phyloP scores from a whole-genome alignment of 805 yeast species.

The Saccharomycopsis schoenii region DNA sequence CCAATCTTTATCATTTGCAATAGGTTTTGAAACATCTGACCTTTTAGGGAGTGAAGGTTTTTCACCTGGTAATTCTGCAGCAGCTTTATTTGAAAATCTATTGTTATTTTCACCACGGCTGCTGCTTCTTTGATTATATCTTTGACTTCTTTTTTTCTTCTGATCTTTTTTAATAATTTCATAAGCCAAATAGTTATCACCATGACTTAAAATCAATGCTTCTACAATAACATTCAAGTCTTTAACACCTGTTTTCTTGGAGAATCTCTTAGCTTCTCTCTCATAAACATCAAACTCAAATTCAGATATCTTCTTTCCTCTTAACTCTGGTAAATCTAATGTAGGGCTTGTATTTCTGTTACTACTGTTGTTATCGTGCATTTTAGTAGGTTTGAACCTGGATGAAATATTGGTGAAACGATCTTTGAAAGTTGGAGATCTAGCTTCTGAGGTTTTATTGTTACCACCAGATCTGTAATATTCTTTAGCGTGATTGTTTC shows the following conservation, averaged over 20 bases:
- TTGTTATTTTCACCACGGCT: not conserved
- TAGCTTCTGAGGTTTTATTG: conserved; percentile 2
- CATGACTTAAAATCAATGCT: conserved; percentile 49
- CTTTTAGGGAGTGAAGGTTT: conserved; percentile 17
- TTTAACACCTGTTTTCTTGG: conserved; percentile 44
- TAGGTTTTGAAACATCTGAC: conserved; percentile 13
- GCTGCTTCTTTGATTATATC: not conserved
- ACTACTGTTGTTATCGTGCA: not conserved
- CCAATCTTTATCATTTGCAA: conserved; percentile 11
- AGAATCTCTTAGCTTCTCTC: conserved; percentile 36
- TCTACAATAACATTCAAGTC: conserved; percentile 52
- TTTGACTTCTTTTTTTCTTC: conserved; percentile 15
- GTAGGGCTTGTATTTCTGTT: not conserved
- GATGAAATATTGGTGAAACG: conserved; percentile 6
- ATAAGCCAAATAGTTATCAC: conserved; percentile 50
- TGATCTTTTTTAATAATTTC: conserved; percentile 41
- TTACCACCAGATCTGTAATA: conserved; percentile 9
- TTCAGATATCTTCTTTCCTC: conserved; percentile 44
- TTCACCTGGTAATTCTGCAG: not conserved
- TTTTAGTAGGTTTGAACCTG: not conserved
- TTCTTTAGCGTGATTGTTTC: conserved; percentile 10
- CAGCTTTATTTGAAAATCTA: not conserved
- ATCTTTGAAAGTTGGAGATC: not conserved
- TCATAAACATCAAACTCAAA: conserved; percentile 44
- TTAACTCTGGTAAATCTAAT: conserved; percentile 30